Evolutionary conservation across 1,284 basidiomycete genomes (phyloP), one percentile per base, ranked within the genome.

Genomic region (Pyrrhoderma noxium): DNA sequence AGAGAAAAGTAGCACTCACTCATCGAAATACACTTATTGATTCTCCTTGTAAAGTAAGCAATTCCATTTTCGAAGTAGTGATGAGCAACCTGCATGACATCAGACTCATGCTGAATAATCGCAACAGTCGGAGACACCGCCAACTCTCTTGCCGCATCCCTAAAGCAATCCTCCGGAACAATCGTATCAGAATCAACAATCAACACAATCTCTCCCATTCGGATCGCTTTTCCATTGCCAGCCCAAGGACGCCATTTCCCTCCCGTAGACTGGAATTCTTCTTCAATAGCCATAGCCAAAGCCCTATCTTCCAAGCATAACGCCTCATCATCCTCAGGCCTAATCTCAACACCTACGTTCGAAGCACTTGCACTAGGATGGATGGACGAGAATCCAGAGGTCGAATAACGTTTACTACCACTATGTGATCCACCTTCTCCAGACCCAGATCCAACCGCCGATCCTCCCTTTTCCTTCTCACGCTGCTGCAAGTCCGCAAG

Each of bases 61-160:
- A 93, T 83, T 1, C 85, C 86, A 60, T 87, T 88, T 64, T 93
- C 90, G 60, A 93, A 93, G 67, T 88, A 93, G 66, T 89, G 85
- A 64, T 86, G 68, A 0, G 82, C 84, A 56, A 93, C 89, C 64
- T 90, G 84, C 85, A 92, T 89, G 53, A 89, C 85, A 58, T 87
- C 85, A 16, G 83, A 87, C 59, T 88, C 86, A 63, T 90, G 88
- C 63, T 90, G 87, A 49, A 93, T 82, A 64, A 92, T 88, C 2
- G 79, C 89, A 31, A 92, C 77, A 45, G 92, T 85, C 2, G 86
- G 87, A 56, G 76, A 80, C 64, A 85, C 82, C 2, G 75, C 70
- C 60, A 92, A 76, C 64, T 93, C 89, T 21, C 84, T 78, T 2
- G 86, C 89, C 1, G 89, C 89, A 66, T 92, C 89, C 48, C 86